phyloP scores from a whole-genome alignment of 1,284 basidiomycete species.

The Tilletia caries region DNA sequence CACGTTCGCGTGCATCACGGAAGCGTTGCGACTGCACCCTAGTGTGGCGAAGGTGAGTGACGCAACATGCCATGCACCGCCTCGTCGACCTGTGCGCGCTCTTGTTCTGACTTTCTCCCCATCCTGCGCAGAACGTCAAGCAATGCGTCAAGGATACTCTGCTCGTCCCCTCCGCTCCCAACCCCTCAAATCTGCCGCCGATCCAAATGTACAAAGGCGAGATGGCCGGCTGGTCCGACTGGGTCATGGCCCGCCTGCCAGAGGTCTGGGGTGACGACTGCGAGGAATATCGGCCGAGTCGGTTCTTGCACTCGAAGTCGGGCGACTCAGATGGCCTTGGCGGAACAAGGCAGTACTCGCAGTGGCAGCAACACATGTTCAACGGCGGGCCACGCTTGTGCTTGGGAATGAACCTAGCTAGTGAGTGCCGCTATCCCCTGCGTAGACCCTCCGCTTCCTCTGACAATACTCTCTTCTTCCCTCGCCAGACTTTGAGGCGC shows the following conservation, averaged over 20 bases:
- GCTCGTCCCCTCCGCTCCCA: constrained; percentile 33
- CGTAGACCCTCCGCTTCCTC: not conserved
- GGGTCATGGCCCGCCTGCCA: constrained; percentile 39
- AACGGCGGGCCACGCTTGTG: constrained; percentile 43
- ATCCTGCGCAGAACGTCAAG: constrained; percentile 31
- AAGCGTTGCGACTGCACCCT: constrained; percentile 42
- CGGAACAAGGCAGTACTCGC: constrained; percentile 26
- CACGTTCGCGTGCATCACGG: constrained; percentile 37
- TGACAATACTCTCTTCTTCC: not conserved
- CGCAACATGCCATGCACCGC: no score
- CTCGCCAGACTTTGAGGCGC: constrained; percentile 22
- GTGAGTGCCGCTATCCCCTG: not conserved
- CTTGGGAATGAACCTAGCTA: constrained; percentile 41
- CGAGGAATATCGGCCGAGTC: constrained; percentile 34
- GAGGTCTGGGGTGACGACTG: constrained; percentile 41
- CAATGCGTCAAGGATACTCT: constrained; percentile 36
- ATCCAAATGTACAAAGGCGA: constrained; percentile 36
- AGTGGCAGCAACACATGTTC: constrained; percentile 38
- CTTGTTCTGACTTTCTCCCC: no score
- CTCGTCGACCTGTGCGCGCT: no score
- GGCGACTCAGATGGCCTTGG: constrained; percentile 18
- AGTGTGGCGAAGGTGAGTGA: constrained; percentile 38
- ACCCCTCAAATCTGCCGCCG: constrained; percentile 34
- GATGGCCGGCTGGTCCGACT: constrained; percentile 39
- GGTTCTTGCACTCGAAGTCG: constrained; percentile 40